These are phyloP conservation scores for Phyllosticta citriasiana DNA, from an alignment of 2,329 filamentous ascomycete genomes.

Conservation along the genomic window DNA sequence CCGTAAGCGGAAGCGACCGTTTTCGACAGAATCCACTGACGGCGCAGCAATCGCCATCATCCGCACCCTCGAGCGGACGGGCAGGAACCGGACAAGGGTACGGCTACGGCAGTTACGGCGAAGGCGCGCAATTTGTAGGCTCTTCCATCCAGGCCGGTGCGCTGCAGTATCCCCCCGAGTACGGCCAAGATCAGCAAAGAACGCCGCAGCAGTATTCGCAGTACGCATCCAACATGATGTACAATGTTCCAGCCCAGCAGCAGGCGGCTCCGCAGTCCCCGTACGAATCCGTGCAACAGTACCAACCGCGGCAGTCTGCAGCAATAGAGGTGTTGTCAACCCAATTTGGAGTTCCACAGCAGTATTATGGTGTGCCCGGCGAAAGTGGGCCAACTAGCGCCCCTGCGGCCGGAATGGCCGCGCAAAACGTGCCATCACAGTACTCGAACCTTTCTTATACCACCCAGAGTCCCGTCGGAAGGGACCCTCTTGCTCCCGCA, in stretches of 20 bases:
- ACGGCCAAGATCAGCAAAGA: slow-evolving; percentile 50
- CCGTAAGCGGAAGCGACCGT: slow-evolving; percentile 38
- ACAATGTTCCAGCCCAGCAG: slow-evolving; percentile 60
- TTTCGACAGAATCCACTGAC: slow-evolving; percentile 38
- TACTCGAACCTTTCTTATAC: slow-evolving; percentile 48
- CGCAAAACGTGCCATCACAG: slow-evolving; percentile 56
- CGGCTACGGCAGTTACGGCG: slow-evolving; percentile 44
- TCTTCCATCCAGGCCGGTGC: slow-evolving; percentile 39
- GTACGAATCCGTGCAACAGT: slow-evolving; percentile 69
- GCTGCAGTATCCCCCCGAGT: slow-evolving; percentile 59
- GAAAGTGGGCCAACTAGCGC: slow-evolving; percentile 50
- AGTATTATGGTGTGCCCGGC: slow-evolving; percentile 57
- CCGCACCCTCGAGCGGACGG: slow-evolving; percentile 29
- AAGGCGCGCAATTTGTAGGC: slow-evolving; percentile 45
- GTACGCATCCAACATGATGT: slow-evolving; percentile 62
- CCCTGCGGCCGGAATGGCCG: slow-evolving; percentile 47
- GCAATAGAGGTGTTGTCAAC: slow-evolving; percentile 65
- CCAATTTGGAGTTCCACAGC: slow-evolving; percentile 58
- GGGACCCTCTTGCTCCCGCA: slow-evolving; percentile 39
- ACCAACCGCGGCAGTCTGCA: slow-evolving; percentile 65
- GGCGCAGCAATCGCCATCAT: slow-evolving; percentile 28
- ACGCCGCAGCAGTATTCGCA: slow-evolving; percentile 35
- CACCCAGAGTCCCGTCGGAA: slow-evolving; percentile 49
- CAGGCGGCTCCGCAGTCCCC: slow-evolving; percentile 47
- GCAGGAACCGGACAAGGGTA: slow-evolving; percentile 33